Evolutionary conservation across 2,329 filamentous ascomycete species (phyloP), one percentile per base, ranked within the genome.

Genomic region (Penicillium sp.): DNA sequence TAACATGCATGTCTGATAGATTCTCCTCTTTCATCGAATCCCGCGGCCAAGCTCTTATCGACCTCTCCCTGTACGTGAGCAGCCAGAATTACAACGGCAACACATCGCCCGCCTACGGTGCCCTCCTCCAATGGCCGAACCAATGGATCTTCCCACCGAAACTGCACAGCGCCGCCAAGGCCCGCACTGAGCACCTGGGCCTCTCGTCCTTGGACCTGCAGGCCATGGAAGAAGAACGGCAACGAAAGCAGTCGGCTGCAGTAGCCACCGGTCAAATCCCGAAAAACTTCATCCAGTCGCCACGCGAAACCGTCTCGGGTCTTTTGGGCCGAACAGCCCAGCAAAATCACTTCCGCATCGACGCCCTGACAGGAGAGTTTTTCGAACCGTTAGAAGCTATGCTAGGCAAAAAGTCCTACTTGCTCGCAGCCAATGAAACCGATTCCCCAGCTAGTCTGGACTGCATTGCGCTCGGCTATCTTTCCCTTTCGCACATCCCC

Each of bases 41-140:
- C 26, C 87, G 88, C 57, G 90, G 89, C n/a, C 86, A 87, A 49
- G 86, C 89, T 31, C 84, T 98, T 58, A 74, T 97, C 66, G 90
- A 96, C 66, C 86, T 97, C 56, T 93, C 88, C 51, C 87, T 98
- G 65, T 98, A 96, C 74, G 89, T 95, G 61, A 95, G 92, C 31
- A 90, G 89, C 56, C 86, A 91, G 62, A 97, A 98, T 78, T 99
- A 95, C 84, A 82, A 87, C 54, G 79, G 82, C 44, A 79, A 83
- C 49, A 96, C 92, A 4, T 87, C 91, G 16, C 90, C 91, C 2
- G 88, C 91, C 37, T 96, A 92, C 77, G 91, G 88, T 63, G 78
- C 81, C 6, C 84, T 97, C 55, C 84, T 98, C 39, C 85, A 89
- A 42, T 96, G 95, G 81, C 92, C 95, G 19, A 82, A 92, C 60